Conservation (phyloP, 768 basidiomycete species). For the Leccinum truebloodii region DNA sequence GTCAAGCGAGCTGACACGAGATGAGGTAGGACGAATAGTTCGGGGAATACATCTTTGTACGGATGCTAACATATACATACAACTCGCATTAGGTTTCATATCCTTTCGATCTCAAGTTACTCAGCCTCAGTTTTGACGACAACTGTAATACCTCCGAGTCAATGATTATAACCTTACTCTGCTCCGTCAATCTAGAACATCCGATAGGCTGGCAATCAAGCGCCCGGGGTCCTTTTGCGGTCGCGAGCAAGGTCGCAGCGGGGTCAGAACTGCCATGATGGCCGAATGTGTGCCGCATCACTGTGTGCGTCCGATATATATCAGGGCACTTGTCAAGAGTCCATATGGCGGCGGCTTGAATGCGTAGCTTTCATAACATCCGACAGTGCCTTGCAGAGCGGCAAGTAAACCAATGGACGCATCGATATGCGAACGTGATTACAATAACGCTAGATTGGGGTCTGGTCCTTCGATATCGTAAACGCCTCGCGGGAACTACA, state of each 20-base stretch:
- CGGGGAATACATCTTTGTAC: too few relatives aligned
- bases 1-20: too few relatives aligned
- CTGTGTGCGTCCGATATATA: neutral
- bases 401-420: neutral
- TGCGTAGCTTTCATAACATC: neutral
- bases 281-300: neutral
- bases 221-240: neutral
- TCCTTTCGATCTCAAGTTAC: neutral
- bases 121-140: neutral
- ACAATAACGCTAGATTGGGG: neutral
- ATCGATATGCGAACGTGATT: neutral
- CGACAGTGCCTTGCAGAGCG: neutral
- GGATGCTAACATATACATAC: neutral
- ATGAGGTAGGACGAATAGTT: too few relatives aligned
- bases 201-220: neutral
- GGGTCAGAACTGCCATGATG: neutral
- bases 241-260: neutral
- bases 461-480: neutral
- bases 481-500: conserved; percentile 3
- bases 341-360: neutral
- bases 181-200: neutral
- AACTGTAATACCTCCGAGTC: neutral
- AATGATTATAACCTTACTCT: neutral
- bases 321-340: neutral
- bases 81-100: neutral